phyloP scores from a whole-genome alignment of 2,329 filamentous ascomycete genomes.

The Colletotrichum sp. region DNA sequence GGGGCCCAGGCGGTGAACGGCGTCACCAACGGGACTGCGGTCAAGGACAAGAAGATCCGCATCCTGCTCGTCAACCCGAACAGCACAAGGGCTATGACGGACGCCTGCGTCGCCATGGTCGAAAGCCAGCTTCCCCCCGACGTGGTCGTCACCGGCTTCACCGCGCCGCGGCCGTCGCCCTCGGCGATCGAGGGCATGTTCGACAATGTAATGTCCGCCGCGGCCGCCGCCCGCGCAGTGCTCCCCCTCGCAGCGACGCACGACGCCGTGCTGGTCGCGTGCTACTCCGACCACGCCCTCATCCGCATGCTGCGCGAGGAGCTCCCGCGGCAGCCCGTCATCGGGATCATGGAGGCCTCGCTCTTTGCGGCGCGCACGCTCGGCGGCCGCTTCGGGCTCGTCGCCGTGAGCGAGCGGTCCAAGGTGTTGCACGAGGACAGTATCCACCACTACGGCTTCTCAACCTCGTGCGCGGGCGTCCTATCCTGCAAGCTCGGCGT shows the following conservation, averaged over 20 bases:
- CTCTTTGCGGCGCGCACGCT: constrained; percentile 11
- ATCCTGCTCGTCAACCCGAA: constrained; percentile 83
- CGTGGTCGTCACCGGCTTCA: constrained; percentile 30
- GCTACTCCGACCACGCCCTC: constrained; percentile 13
- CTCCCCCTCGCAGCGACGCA: constrained; percentile 44
- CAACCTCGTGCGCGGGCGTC: constrained; percentile 2
- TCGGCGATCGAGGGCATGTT: constrained; percentile 62
- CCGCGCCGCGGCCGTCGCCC: neutral
- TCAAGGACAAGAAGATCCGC: constrained; percentile 3
- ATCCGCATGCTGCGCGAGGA: constrained; percentile 15
- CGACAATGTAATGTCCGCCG: constrained; percentile 61
- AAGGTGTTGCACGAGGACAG: constrained; percentile 14
- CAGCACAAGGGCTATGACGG: constrained; percentile 75
- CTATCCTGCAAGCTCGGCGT: constrained; percentile 3
- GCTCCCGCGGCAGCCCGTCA: constrained; percentile 52
- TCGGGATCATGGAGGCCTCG: constrained; percentile 84
- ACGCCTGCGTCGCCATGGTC: constrained; percentile 60
- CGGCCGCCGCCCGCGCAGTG: constrained; percentile 33
- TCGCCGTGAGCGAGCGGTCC: constrained; percentile 10
- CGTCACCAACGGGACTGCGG: neutral
- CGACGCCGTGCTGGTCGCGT: constrained; percentile 20
- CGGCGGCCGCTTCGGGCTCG: constrained; percentile 4
- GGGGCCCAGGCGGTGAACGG: neutral
- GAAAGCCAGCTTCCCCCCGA: constrained; percentile 41
- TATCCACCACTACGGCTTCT: constrained; percentile 16